phyloP scores from a whole-genome alignment of 192 early-diverging fungal genomes.

The Linnemannia hyalina region DNA sequence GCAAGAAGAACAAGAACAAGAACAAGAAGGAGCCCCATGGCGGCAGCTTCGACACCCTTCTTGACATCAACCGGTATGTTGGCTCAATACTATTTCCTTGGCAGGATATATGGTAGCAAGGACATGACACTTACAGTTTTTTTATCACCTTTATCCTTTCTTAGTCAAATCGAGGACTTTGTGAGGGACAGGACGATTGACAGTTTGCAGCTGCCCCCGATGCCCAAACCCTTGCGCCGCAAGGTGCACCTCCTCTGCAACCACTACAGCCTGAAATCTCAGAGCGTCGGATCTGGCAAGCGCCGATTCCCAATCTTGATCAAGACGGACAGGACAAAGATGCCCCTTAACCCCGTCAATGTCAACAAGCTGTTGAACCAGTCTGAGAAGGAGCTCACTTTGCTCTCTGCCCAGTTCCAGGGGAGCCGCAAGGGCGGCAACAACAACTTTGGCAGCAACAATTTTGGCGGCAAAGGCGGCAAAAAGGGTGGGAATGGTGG shows the following conservation, averaged over 20 bases:
- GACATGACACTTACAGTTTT: background rate
- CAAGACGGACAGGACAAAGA: conserved; percentile 59
- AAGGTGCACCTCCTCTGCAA: conserved; percentile 61
- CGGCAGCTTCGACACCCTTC: conserved; percentile 32
- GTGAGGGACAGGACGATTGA: conserved; percentile 34
- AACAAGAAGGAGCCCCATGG: conserved; percentile 44
- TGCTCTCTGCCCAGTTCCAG: conserved; percentile 37
- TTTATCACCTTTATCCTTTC: background rate
- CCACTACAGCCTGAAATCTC: conserved; percentile 61
- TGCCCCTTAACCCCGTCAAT: conserved; percentile 59
- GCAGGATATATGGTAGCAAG: background rate
- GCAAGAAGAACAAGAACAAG: conserved; percentile 44
- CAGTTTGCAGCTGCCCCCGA: conserved; percentile 59
- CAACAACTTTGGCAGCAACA: background rate
- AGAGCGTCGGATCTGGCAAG: conserved; percentile 61
- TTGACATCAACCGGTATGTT: conserved; percentile 42
- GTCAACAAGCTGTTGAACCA: conserved; percentile 55
- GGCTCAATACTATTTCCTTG: too few relatives aligned
- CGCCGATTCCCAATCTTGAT: conserved; percentile 55
- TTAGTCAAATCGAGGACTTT: conserved; percentile 46
- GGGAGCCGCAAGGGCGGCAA: conserved; percentile 37
- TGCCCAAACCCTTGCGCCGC: conserved; percentile 58
- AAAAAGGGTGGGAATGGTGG: background rate
- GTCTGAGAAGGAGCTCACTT: conserved; percentile 52
- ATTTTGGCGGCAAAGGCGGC: background rate